These are phyloP conservation scores for Kurtzmaniella quercitrusa DNA, from an alignment of 1,139 yeast species.

Conservation along the genomic window DNA sequence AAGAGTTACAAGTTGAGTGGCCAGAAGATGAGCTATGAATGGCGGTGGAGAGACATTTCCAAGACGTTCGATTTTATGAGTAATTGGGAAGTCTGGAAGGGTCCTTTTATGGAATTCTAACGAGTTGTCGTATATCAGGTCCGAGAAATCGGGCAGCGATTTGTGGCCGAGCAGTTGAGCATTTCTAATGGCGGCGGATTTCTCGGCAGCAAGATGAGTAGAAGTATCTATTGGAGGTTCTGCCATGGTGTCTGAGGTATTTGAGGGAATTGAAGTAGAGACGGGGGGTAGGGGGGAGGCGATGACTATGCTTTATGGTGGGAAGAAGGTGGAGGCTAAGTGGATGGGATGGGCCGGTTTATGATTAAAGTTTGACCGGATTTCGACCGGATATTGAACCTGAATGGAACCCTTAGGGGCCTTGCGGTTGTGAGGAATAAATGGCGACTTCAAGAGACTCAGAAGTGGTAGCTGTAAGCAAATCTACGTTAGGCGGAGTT, in stretches of 20 bases:
- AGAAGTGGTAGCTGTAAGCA: too few relatives aligned
- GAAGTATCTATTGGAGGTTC: background rate
- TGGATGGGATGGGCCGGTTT: background rate
- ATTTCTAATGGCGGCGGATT: background rate
- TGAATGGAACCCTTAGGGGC: too few relatives aligned
- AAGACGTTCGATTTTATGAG: slow-evolving; percentile 18
- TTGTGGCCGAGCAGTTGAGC: background rate
- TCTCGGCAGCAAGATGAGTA: background rate
- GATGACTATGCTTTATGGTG: too few relatives aligned
- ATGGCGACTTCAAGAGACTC: too few relatives aligned
- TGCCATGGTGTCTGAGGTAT: background rate
- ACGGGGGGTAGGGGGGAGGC: background rate
- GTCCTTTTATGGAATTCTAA: slow-evolving; percentile 23
- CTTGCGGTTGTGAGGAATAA: too few relatives aligned
- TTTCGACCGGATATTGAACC: too few relatives aligned
- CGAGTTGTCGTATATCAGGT: slow-evolving; percentile 38
- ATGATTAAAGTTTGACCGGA: too few relatives aligned
- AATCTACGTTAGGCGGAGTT: too few relatives aligned
- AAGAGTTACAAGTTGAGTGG: slow-evolving; percentile 36
- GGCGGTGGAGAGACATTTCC: slow-evolving; percentile 21
- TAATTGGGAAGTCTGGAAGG: slow-evolving; percentile 15
- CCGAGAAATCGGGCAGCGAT: slow-evolving; percentile 21
- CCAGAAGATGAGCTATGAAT: slow-evolving; percentile 20
- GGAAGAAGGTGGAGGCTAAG: background rate
- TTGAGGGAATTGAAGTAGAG: background rate